Conservation (phyloP, 2,329 filamentous ascomycete genomes). For the Rhynchosporium secalis region DNA sequence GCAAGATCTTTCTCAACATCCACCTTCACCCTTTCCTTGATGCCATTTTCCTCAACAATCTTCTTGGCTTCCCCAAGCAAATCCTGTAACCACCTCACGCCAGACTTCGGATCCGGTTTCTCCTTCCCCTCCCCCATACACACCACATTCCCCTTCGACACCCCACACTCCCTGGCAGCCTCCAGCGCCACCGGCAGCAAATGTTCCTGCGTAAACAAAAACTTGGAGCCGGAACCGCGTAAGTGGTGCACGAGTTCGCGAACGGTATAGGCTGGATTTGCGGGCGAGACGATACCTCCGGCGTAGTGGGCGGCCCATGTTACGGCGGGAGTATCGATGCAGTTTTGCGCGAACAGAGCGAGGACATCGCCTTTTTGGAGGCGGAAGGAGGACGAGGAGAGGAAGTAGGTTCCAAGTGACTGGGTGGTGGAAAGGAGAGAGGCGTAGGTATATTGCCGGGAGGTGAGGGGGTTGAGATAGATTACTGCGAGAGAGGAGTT, state of each 20-base stretch:
- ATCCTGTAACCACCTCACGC: constrained; percentile 13
- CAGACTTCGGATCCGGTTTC: constrained; percentile 40
- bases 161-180: constrained; percentile 60
- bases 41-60: constrained; percentile 50
- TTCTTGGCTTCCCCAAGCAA: constrained; percentile 42
- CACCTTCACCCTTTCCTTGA: constrained; percentile 12
- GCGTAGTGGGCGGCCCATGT: constrained; percentile 80
- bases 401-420: constrained; percentile 76
- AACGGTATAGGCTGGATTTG: constrained; percentile 80
- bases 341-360: constrained; percentile 78
- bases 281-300: constrained; percentile 74
- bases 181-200: constrained; percentile 63
- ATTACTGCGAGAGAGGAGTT: constrained; percentile 17
- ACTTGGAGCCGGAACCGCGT: constrained; percentile 71
- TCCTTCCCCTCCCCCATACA: constrained; percentile 65
- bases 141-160: constrained; percentile 55
- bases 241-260: constrained; percentile 82
- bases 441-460: constrained; percentile 64
- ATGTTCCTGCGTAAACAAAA: constrained; percentile 68
- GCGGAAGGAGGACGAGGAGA: constrained; percentile 34
- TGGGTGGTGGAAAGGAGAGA: constrained; percentile 63
- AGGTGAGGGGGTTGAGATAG: constrained; percentile 54
- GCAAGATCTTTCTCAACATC: constrained; percentile 64
- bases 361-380: constrained; percentile 60
- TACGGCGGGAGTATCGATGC: constrained; percentile 73